phyloP scores from a whole-genome alignment of 2,329 filamentous ascomycete genomes.

The Coccinonectria pachysandricola region DNA sequence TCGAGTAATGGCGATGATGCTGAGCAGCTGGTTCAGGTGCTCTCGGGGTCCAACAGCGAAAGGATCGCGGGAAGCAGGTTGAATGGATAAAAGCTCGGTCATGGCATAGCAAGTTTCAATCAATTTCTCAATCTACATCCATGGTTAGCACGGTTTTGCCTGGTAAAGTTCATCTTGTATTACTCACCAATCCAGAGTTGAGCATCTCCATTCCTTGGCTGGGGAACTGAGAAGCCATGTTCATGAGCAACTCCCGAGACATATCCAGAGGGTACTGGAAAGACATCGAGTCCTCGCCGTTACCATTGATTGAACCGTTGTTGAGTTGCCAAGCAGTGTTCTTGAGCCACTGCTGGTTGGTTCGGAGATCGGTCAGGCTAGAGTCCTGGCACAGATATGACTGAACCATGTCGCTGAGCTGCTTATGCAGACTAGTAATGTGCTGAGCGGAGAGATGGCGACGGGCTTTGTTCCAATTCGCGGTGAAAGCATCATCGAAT shows the following conservation, averaged over 20 bases:
- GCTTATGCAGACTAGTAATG: conserved; percentile 49
- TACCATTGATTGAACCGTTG: conserved; percentile 36
- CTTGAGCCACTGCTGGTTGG: conserved; percentile 57
- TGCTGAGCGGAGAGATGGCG: conserved; percentile 46
- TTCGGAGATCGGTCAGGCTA: conserved; percentile 43
- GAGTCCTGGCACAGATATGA: conserved; percentile 42
- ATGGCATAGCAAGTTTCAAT: conserved; percentile 66
- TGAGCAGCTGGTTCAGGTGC: conserved; percentile 59
- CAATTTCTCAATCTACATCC: conserved; percentile 63
- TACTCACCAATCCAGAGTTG: conserved; percentile 59
- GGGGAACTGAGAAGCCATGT: conserved; percentile 62
- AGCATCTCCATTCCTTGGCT: conserved; percentile 64
- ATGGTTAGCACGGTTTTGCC: conserved; percentile 4
- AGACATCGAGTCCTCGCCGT: conserved; percentile 43
- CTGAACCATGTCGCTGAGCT: conserved; percentile 46
- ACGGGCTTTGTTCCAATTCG: conserved; percentile 56
- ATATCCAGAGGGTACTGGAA: conserved; percentile 56
- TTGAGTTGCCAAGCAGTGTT: conserved; percentile 54
- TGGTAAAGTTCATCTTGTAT: no score
- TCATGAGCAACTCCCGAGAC: conserved; percentile 49
- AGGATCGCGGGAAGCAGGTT: conserved; percentile 47
- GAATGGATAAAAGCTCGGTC: conserved; percentile 60
- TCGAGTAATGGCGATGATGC: conserved; percentile 59
- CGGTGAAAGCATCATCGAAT: conserved; percentile 55
- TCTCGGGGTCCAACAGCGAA: conserved; percentile 62